These are phyloP conservation scores for Mycosarcoma mackinlayi DNA, from an alignment of 1,284 basidiomycete species.

Conservation along the genomic window DNA sequence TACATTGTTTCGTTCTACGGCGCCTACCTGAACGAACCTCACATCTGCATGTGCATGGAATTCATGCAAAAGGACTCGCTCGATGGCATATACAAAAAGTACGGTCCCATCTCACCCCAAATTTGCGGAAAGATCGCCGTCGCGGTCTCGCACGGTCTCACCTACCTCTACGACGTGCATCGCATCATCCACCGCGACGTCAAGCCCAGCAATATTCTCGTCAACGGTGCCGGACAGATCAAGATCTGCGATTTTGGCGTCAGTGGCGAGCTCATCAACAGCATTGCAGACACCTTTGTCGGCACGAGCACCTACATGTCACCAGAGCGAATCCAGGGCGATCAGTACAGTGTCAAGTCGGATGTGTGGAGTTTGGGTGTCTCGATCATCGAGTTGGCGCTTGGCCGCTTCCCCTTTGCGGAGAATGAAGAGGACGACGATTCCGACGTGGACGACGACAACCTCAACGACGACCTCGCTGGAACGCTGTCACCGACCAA, in stretches of 20 bases:
- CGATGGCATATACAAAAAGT: slow-evolving; percentile 92
- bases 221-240: slow-evolving; percentile 91
- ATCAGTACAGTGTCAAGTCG: slow-evolving; percentile 95
- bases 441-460: slow-evolving; percentile 28
- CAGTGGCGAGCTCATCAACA: slow-evolving; percentile 97
- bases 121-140: slow-evolving; percentile 90
- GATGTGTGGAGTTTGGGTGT: slow-evolving; percentile 98
- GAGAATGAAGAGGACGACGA: slow-evolving; percentile 43
- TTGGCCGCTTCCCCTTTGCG: slow-evolving; percentile 88
- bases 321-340: slow-evolving; percentile 98
- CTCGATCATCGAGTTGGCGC: slow-evolving; percentile 90
- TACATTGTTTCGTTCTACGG: slow-evolving; percentile 98
- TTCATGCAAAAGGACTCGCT: slow-evolving; percentile 82
- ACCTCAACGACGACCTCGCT: slow-evolving; percentile 44
- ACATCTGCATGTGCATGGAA: slow-evolving; percentile 99
- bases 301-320: slow-evolving; percentile 99
- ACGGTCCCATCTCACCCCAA: slow-evolving; percentile 87
- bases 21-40: slow-evolving; percentile 93
- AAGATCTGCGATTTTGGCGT: slow-evolving; percentile 99
- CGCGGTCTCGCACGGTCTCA: slow-evolving; percentile 90
- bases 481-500: slow-evolving; percentile 60
- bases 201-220: slow-evolving; percentile 97
- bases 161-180: slow-evolving; percentile 98
- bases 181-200: slow-evolving; percentile 99
- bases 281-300: slow-evolving; percentile 97